These are phyloP conservation scores for Entophlyctis luteolus DNA, from an alignment of 192 early-diverging fungal species.

Conservation along the genomic window DNA sequence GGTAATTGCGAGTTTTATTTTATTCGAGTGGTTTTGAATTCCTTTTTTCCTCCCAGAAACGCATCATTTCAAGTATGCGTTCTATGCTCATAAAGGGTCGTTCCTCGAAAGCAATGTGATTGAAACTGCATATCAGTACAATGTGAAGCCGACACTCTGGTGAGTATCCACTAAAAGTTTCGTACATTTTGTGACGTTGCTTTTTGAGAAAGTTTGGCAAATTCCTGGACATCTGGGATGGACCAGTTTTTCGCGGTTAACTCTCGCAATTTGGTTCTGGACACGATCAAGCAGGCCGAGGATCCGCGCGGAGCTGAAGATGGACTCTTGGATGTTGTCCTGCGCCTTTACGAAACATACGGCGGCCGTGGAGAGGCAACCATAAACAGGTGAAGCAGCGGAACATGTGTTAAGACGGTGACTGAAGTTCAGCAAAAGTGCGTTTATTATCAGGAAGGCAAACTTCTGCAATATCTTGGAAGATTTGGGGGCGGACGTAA, in stretches of 20 bases:
- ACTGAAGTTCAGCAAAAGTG: conserved; percentile 30
- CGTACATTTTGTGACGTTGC: too few relatives aligned
- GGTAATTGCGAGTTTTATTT: too few relatives aligned
- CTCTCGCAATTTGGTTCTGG: conserved; percentile 74
- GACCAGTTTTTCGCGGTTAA: conserved; percentile 26
- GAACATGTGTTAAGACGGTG: neutral
- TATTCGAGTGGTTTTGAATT: too few relatives aligned
- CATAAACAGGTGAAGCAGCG: conserved; percentile 40
- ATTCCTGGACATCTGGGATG: too few relatives aligned
- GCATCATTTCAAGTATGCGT: conserved; percentile 82
- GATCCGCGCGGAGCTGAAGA: conserved; percentile 36
- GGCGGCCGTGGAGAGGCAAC: conserved; percentile 72
- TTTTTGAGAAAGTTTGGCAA: too few relatives aligned
- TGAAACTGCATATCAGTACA: conserved; percentile 84
- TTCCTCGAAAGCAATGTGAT: conserved; percentile 85
- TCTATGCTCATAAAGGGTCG: conserved; percentile 81
- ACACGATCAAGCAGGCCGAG: conserved; percentile 89
- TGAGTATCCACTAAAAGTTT: neutral
- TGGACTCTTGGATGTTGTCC: conserved; percentile 53
- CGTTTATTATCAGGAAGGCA: conserved; percentile 46
- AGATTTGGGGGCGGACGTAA: conserved; percentile 47
- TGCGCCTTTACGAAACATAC: conserved; percentile 88
- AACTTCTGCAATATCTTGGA: conserved; percentile 76
- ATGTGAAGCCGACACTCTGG: conserved; percentile 67
- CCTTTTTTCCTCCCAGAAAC: too few relatives aligned